These are phyloP conservation scores for Russula emetica DNA, from an alignment of 768 basidiomycete species.

Conservation along the genomic window DNA sequence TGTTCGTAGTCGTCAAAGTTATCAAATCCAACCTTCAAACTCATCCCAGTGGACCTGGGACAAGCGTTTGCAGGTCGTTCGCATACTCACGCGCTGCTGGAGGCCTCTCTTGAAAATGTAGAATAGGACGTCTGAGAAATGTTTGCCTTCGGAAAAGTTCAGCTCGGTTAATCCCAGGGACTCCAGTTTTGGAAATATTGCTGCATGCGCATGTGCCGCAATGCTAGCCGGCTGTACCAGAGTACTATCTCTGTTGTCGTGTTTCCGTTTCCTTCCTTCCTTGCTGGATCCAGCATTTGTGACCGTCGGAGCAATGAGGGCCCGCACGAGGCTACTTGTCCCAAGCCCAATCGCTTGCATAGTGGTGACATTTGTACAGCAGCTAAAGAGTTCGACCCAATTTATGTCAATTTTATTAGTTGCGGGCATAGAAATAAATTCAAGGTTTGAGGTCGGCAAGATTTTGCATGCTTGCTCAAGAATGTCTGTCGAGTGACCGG, in stretches of 20 bases:
- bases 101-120: background rate
- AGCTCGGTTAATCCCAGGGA: slow-evolving; percentile 1
- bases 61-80: background rate
- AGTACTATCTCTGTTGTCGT: background rate
- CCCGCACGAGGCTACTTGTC: slow-evolving; percentile 2
- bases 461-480: background rate
- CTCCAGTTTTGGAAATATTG: slow-evolving; percentile 6
- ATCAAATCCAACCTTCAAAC: background rate
- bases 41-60: background rate
- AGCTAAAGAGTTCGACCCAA: slow-evolving; percentile 8
- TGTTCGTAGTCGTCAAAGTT: background rate
- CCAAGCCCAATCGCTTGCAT: slow-evolving; percentile 1
- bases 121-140: background rate
- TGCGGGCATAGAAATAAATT: slow-evolving; percentile 8
- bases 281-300: too few species aligned
- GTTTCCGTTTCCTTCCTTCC: background rate
- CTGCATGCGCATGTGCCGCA: background rate
- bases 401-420: background rate
- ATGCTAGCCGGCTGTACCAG: background rate
- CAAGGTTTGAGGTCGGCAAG: slow-evolving; percentile 3
- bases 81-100: background rate
- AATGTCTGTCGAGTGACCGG: background rate
- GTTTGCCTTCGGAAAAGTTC: background rate
- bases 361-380: background rate
- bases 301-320: slow-evolving; percentile 1